Conservation (phyloP, 2,329 filamentous ascomycete genomes). For the Trichoderma atrobrunneum region DNA sequence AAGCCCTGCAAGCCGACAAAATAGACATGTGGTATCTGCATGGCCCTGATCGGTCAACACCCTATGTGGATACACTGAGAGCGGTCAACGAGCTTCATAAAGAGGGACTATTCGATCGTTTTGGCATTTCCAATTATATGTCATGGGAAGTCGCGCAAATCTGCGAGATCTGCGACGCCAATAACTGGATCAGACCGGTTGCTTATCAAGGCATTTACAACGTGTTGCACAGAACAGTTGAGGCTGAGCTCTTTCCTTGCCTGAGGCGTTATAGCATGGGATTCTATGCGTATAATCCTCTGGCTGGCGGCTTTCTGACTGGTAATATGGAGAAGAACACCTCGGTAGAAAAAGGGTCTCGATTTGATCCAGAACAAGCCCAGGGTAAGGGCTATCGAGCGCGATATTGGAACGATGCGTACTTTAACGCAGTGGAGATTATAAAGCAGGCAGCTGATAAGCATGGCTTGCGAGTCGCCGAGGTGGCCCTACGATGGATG, state of each 20-base stretch:
- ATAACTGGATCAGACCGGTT: background rate
- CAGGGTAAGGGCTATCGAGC: background rate
- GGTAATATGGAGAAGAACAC: background rate
- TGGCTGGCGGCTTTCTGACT: background rate
- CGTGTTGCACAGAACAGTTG: background rate
- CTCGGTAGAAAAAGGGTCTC: background rate
- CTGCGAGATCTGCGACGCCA: background rate
- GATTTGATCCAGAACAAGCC: background rate
- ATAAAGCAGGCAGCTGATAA: background rate
- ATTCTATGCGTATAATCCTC: background rate
- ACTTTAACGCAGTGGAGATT: background rate
- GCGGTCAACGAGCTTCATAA: background rate
- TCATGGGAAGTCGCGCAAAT: background rate
- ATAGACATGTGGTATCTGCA: background rate
- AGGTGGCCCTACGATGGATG: background rate
- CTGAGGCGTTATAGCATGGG: background rate
- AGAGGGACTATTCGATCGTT: background rate
- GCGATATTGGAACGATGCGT: background rate
- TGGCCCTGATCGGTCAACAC: background rate
- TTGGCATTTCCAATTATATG: background rate
- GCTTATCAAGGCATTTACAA: background rate
- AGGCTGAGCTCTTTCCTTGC: background rate
- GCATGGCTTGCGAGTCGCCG: background rate
- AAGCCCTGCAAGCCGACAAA: background rate
- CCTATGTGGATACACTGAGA: background rate